A percentile compares a stretch with the other conserved stretches of the same genome.
phyloP scores from a whole-genome alignment of 148 eudicot species.

The Chenopodium berlandieri region DNA sequence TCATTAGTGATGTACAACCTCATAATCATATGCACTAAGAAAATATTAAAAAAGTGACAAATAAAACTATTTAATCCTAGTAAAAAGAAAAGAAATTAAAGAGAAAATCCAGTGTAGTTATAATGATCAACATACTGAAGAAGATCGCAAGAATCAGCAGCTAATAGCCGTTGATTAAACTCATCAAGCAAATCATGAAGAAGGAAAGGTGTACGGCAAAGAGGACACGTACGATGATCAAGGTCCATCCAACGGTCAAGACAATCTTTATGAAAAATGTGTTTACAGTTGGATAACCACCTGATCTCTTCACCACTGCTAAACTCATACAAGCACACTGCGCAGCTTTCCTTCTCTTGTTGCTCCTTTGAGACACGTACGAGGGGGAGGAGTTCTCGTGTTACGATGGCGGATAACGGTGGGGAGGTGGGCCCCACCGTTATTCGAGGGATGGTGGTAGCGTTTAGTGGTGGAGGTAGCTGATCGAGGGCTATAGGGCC shows the following conservation, averaged over 20 bases:
- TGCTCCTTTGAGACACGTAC: conserved; percentile 17
- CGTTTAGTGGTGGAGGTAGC: neutral
- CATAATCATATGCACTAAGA: conserved; percentile 9
- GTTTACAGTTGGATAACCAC: conserved; percentile 41
- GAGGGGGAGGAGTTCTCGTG: conserved; percentile 29
- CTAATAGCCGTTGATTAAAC: conserved; percentile 30
- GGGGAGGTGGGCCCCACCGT: neutral
- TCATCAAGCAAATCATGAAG: conserved; percentile 17
- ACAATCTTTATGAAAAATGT: conserved; percentile 42
- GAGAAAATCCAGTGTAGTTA: conserved; percentile 24
- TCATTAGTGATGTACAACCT: conserved; percentile 24
- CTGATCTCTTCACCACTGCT: conserved; percentile 32
- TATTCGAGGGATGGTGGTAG: neutral
- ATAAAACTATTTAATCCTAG: neutral
- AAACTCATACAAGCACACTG: conserved; percentile 43
- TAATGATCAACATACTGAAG: conserved; percentile 15
- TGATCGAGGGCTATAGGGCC: neutral
- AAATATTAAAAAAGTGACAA: neutral
- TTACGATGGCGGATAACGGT: conserved; percentile 21
- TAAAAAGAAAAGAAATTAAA: neutral
- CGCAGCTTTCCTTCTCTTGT: conserved; percentile 21
- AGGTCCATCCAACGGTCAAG: conserved; percentile 57
- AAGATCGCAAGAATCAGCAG: conserved; percentile 9
- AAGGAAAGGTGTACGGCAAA: conserved; percentile 41
- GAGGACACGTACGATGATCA: conserved; percentile 47